phyloP scores from a whole-genome alignment of 2,329 filamentous ascomycete genomes.

The Clonostachys rhizophaga region DNA sequence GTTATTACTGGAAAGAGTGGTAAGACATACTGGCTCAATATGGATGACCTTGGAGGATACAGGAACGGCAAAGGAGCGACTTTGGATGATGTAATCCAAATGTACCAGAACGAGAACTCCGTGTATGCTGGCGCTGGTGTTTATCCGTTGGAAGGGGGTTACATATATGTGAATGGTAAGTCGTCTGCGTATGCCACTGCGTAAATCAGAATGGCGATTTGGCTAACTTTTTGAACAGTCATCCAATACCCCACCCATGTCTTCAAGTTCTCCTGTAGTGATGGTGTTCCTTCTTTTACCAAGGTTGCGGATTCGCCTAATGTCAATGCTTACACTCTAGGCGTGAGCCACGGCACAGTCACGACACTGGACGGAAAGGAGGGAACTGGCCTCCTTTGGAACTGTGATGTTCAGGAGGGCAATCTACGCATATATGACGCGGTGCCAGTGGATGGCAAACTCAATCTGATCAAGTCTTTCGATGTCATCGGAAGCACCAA shows the following conservation, averaged over 20 bases:
- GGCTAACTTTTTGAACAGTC: slow-evolving; percentile 12
- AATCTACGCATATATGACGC: slow-evolving; percentile 49
- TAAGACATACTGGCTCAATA: slow-evolving; percentile 38
- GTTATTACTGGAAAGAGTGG: slow-evolving; percentile 46
- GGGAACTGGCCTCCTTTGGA: slow-evolving; percentile 53
- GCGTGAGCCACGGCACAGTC: slow-evolving; percentile 50
- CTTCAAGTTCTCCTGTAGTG: slow-evolving; percentile 51
- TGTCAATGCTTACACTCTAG: slow-evolving; percentile 46
- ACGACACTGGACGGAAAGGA: slow-evolving; percentile 47
- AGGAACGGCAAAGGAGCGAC: slow-evolving; percentile 22
- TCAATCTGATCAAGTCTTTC: slow-evolving; percentile 45
- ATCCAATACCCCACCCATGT: slow-evolving; percentile 50
- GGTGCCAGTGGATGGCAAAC: slow-evolving; percentile 35
- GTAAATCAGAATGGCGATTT: too few species aligned
- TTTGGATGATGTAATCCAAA: slow-evolving; percentile 36
- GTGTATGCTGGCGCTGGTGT: slow-evolving; percentile 41
- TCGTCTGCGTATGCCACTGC: too few species aligned
- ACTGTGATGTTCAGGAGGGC: slow-evolving; percentile 46
- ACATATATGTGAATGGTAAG: slow-evolving; percentile 35
- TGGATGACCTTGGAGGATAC: slow-evolving; percentile 33
- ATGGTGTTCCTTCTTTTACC: slow-evolving; percentile 46
- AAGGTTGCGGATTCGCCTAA: slow-evolving; percentile 44
- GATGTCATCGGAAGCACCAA: slow-evolving; percentile 47
- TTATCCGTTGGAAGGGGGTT: slow-evolving; percentile 42
- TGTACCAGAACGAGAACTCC: slow-evolving; percentile 35